Evolutionary conservation across 2,329 filamentous ascomycete species (phyloP), one percentile per base, ranked within the genome.

Genomic region (Zopfia rhizophila): DNA sequence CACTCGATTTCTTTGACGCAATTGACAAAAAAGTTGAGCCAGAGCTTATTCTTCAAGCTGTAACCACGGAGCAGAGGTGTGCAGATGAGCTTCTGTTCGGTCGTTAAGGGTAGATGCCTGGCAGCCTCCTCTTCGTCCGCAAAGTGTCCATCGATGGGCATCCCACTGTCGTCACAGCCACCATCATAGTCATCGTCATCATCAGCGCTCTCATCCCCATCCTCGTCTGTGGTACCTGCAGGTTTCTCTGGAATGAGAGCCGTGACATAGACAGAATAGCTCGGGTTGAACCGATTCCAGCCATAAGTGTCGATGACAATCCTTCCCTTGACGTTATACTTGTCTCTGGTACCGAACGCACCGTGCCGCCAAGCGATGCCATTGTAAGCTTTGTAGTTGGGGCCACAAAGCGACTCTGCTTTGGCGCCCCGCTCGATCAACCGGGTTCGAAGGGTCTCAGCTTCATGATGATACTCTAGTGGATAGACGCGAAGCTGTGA

Each of bases 251-350:
- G 65, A 6, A 53, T 55, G 28, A 76, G 51, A 3, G 73, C 67
- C 2, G 62, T 60, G 8, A 74, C 66, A 42, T 66, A 76, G 57
- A 76, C 56, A 7, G 67, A 56, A 14, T 64, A 52, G 46, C 73
- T 68, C 0, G 78, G 75, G 25, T 79, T 74, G 62, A 80, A 81
- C 2, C 63, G 65, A 28, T 72, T 84, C 83, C 42, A 82, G 25
- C 78, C 79, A 23, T 78, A 73, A 0, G 74, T 73, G 48, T 83
- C 80, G 32, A 83, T 76, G 29, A 82, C 74, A 18, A 83, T 74
- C 14, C 58, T 45, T 22, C 77, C 76, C 45, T 77, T 77, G 48
- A 81, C 62, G 45, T 68, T 71, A 47, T 72, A 73, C 48, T 75
- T 75, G 50, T 75, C 70, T 47, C 64, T 69, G 12, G 54, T 56